Evolutionary conservation across 2,329 filamentous ascomycete genomes (phyloP).

Genomic region (Clarireedia monteithiana): DNA sequence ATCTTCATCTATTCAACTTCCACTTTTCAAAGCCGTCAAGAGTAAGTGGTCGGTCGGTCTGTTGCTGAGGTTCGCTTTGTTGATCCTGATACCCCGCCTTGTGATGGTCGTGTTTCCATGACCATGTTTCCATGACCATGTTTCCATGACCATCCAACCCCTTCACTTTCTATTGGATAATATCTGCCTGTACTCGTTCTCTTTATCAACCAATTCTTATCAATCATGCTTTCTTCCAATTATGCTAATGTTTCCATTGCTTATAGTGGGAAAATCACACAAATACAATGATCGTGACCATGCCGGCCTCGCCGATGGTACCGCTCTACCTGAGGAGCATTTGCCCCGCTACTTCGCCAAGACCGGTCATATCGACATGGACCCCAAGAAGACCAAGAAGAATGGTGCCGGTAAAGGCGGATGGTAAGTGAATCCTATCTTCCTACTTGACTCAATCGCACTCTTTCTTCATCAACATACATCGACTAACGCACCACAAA

Average conservation of each 20-base stretch:
- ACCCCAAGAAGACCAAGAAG: slow-evolving; percentile 96
- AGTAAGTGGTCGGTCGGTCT: not conserved
- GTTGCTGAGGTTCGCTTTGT: not conserved
- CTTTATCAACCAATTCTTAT: slow-evolving; percentile 8
- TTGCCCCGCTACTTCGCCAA: slow-evolving; percentile 93
- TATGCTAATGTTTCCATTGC: slow-evolving; percentile 14
- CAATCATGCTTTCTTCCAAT: not conserved
- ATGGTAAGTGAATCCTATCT: slow-evolving; percentile 55
- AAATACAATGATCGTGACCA: slow-evolving; percentile 92
- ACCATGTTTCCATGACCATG: not conserved
- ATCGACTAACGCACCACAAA: slow-evolving; percentile 14
- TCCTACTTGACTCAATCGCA: not conserved
- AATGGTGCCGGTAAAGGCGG: slow-evolving; percentile 88
- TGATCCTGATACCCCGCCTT: slow-evolving; percentile 6
- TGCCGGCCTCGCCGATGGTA: slow-evolving; percentile 68
- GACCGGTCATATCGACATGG: slow-evolving; percentile 67
- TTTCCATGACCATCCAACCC: not conserved
- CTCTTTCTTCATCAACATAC: not conserved
- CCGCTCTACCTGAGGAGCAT: slow-evolving; percentile 56
- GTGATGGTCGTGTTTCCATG: not conserved
- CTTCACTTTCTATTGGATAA: slow-evolving; percentile 5
- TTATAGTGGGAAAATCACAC: slow-evolving; percentile 89
- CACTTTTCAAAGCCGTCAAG: slow-evolving; percentile 7
- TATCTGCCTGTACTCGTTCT: not conserved
- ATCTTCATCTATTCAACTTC: not conserved